A percentile compares a stretch with the other conserved stretches of the same genome.
phyloP scores from a whole-genome alignment of 2,329 filamentous ascomycete genomes.

The Sphaceloma murrayae region DNA sequence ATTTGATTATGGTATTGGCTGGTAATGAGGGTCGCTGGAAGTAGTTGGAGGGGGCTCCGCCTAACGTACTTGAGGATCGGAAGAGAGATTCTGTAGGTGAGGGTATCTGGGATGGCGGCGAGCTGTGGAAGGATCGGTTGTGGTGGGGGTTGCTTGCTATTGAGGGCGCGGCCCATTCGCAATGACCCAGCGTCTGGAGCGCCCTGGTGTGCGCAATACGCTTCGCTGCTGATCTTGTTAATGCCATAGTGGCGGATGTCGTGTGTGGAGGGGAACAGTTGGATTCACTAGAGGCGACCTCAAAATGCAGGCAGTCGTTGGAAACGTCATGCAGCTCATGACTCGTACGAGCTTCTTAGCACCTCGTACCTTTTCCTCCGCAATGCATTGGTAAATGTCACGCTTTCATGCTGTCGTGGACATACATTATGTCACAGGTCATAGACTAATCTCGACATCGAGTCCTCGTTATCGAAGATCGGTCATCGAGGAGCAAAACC shows the following conservation, averaged over 20 bases:
- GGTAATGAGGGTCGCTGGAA: slow-evolving; percentile 53
- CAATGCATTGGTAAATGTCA: no score
- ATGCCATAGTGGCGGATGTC: slow-evolving; percentile 9
- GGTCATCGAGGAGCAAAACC: no score
- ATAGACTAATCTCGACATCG: no score
- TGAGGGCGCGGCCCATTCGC: no score
- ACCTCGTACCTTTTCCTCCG: no score
- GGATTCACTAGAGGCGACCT: neutral
- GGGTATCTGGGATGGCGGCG: slow-evolving; percentile 22
- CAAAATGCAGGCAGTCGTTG: neutral
- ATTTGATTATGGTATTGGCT: slow-evolving; percentile 88
- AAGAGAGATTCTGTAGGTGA: slow-evolving; percentile 28
- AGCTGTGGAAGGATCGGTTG: slow-evolving; percentile 22
- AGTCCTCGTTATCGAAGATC: no score
- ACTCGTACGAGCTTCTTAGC: neutral
- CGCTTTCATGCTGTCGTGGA: no score
- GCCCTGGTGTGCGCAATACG: no score
- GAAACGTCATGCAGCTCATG: neutral
- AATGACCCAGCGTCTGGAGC: no score
- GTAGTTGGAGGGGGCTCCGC: slow-evolving; percentile 28
- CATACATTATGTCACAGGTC: no score
- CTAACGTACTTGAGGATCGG: slow-evolving; percentile 23
- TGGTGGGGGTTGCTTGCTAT: slow-evolving; percentile 28
- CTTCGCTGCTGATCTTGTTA: slow-evolving; percentile 8
- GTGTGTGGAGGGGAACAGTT: neutral